These are phyloP conservation scores for Volvox reticuliferus DNA, from an alignment of 139 green algal species.

Conservation along the genomic window DNA sequence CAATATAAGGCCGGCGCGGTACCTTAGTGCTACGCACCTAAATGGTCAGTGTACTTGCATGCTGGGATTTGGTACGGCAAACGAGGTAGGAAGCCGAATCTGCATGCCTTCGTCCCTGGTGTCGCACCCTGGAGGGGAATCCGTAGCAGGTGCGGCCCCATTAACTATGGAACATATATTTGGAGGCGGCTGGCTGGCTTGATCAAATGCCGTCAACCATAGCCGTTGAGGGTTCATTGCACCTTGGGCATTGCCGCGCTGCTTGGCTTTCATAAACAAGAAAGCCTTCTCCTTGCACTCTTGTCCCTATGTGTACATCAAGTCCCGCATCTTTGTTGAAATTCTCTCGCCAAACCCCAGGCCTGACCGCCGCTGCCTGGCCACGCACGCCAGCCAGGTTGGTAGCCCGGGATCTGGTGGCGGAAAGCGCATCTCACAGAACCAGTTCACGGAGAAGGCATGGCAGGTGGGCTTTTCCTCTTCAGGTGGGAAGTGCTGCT, in stretches of 20 bases:
- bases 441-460: conserved; percentile 96
- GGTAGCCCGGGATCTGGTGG: conserved; percentile 42
- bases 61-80: no score
- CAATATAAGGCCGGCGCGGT: no score
- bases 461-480: conserved; percentile 72
- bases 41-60: no score
- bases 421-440: conserved; percentile 87
- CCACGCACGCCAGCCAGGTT: neutral
- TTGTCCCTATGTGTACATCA: neutral
- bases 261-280: neutral
- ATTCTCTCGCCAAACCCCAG: neutral
- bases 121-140: no score
- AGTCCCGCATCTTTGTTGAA: no score
- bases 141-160: no score
- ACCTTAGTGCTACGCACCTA: no score
- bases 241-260: no score
- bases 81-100: no score
- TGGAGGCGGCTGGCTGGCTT: neutral
- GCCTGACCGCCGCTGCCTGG: conserved; percentile 21
- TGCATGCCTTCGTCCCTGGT: no score
- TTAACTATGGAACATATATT: no score
- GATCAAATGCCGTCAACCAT: neutral
- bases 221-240: neutral
- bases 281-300: neutral
- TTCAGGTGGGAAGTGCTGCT: no score